Evolutionary conservation across 768 basidiomycete genomes (phyloP).

Genomic region (Neoboletus brunneissimus): DNA sequence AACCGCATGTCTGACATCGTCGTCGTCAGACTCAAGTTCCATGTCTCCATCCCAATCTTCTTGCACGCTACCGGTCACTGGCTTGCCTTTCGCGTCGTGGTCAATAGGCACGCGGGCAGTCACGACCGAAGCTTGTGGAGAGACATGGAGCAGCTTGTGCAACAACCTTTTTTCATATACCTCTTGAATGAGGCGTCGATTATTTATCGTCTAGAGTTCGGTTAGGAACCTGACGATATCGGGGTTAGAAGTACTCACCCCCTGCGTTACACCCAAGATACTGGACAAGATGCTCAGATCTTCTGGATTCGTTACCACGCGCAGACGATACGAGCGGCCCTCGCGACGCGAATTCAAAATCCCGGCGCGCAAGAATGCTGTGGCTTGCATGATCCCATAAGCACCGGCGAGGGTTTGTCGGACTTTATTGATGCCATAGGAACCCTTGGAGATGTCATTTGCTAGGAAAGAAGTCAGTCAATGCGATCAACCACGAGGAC

Average conservation of each 20-base stretch:
- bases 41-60: conserved; percentile 43
- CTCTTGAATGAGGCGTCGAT: conserved; percentile 66
- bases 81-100: conserved; percentile 7
- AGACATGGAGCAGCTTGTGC: conserved; percentile 56
- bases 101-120: conserved; percentile 20
- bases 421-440: conserved; percentile 80
- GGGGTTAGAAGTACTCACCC: conserved; percentile 46
- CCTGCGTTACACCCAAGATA: conserved; percentile 79
- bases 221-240: conserved; percentile 3
- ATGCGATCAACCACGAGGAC: background rate
- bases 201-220: conserved; percentile 61
- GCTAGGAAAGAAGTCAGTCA: conserved; percentile 43
- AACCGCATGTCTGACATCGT: conserved; percentile 8
- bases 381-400: conserved; percentile 69
- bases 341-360: conserved; percentile 56
- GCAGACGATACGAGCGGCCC: conserved; percentile 47
- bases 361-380: conserved; percentile 63
- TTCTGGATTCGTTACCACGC: conserved; percentile 45
- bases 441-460: conserved; percentile 91
- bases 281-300: conserved; percentile 78
- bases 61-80: conserved; percentile 25
- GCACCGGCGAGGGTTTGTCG: conserved; percentile 83
- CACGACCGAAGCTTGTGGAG: conserved; percentile 16
- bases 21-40: conserved; percentile 28
- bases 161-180: conserved; percentile 58